Evolutionary conservation across 2,329 filamentous ascomycete genomes (phyloP).

Genomic region (Exophiala mesophila): DNA sequence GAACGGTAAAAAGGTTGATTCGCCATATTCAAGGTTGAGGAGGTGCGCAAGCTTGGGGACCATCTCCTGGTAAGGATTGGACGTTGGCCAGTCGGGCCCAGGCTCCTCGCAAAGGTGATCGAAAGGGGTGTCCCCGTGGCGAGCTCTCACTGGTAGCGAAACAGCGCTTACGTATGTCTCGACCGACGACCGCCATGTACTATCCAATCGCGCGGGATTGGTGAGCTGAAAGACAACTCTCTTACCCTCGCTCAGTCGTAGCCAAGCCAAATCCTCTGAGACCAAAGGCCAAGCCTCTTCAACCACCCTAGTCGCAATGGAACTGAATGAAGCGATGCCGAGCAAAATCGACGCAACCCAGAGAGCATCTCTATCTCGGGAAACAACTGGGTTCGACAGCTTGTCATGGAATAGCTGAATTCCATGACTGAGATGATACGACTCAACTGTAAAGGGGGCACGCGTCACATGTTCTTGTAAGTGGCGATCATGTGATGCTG

Average conservation of each 20-base stretch:
- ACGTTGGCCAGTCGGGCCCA: neutral
- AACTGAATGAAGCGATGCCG: constrained; percentile 38
- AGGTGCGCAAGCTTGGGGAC: constrained; percentile 33
- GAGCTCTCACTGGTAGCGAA: neutral
- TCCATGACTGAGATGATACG: constrained; percentile 42
- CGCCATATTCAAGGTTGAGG: constrained; percentile 33
- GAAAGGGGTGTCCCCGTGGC: constrained; percentile 8
- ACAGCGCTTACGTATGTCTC: neutral
- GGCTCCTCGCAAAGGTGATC: constrained; percentile 16
- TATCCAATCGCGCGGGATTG: constrained; percentile 46
- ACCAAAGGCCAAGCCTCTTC: constrained; percentile 55
- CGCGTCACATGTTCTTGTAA: constrained; percentile 26
- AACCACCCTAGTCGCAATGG: constrained; percentile 36
- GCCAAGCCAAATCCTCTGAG: constrained; percentile 52
- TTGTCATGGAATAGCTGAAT: constrained; percentile 10
- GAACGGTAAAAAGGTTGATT: constrained; percentile 43
- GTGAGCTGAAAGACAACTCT: constrained; percentile 49
- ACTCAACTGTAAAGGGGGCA: constrained; percentile 34
- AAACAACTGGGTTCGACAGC: constrained; percentile 8
- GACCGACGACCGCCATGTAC: constrained; percentile 29
- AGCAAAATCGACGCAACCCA: constrained; percentile 36
- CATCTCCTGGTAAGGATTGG: constrained; percentile 36
- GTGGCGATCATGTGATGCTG: constrained; percentile 51
- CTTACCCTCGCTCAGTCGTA: constrained; percentile 55
- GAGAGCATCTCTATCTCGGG: constrained; percentile 16